A percentile compares a stretch with the other conserved stretches of the same genome.
phyloP scores from a whole-genome alignment of 176 grass and related monocot genomes.

The Aegilops tauschii region DNA sequence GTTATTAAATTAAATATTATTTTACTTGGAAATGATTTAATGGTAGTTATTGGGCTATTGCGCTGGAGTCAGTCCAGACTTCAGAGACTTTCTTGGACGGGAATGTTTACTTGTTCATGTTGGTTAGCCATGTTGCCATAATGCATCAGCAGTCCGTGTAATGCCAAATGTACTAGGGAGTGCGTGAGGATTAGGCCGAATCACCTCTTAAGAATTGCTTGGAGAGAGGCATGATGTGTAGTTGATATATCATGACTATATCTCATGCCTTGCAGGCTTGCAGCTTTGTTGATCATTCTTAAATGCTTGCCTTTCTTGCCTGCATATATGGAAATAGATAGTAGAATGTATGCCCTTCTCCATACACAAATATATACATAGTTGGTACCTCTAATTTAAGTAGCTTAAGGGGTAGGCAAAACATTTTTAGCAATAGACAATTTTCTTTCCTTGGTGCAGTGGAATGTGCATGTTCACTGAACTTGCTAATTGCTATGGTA shows the following conservation, averaged over 20 bases:
- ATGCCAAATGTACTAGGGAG: background rate
- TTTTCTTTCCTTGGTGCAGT: background rate
- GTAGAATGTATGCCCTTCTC: background rate
- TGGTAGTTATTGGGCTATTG: background rate
- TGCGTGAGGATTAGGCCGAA: background rate
- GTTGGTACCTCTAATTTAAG: background rate
- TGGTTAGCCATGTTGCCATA: background rate
- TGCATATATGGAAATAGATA: background rate
- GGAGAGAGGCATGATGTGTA: background rate
- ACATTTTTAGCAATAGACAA: background rate
- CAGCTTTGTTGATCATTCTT: background rate
- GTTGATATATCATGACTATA: background rate
- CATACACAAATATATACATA: background rate
- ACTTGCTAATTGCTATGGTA: conserved; percentile 7
- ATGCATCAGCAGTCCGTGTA: background rate
- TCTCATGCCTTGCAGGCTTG: background rate
- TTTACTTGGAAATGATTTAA: background rate
- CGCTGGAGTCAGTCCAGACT: background rate
- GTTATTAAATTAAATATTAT: background rate
- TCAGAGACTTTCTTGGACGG: background rate
- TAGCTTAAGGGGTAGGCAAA: background rate
- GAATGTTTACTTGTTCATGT: background rate
- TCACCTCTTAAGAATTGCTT: background rate
- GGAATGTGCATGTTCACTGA: background rate
- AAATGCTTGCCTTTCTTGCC: background rate